phyloP scores from a whole-genome alignment of 2,329 filamentous ascomycete species.

The Rhytidhysteron rufulum region DNA sequence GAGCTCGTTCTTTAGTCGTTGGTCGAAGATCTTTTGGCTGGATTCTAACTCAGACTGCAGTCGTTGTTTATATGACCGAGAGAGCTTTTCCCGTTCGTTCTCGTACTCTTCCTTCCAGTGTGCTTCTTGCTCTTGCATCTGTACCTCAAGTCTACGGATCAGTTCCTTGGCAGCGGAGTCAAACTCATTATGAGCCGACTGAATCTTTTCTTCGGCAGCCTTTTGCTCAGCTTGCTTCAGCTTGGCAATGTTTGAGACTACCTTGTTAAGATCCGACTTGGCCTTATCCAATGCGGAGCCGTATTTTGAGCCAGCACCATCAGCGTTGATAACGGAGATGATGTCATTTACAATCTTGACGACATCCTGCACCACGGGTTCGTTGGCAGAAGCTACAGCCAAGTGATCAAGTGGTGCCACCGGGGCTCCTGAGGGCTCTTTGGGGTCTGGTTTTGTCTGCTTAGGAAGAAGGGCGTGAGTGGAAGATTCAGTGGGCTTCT shows the following conservation, averaged over 20 bases:
- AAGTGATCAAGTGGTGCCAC: slow-evolving; percentile 71
- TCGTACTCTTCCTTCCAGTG: slow-evolving; percentile 87
- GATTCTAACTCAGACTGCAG: slow-evolving; percentile 75
- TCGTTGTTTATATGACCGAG: slow-evolving; percentile 73
- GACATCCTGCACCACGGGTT: slow-evolving; percentile 87
- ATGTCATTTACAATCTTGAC: slow-evolving; percentile 96
- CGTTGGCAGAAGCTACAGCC: slow-evolving; percentile 68
- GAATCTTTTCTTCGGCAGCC: slow-evolving; percentile 71
- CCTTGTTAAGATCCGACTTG: slow-evolving; percentile 74
- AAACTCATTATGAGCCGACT: slow-evolving; percentile 69
- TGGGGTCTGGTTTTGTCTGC: slow-evolving; percentile 15
- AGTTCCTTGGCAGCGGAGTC: slow-evolving; percentile 83
- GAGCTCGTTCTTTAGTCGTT: slow-evolving; percentile 78
- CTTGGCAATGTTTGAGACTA: slow-evolving; percentile 72
- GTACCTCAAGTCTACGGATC: slow-evolving; percentile 79
- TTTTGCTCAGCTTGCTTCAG: slow-evolving; percentile 68
- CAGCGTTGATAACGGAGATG: slow-evolving; percentile 87
- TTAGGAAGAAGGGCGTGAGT: slow-evolving; percentile 18
- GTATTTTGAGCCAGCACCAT: slow-evolving; percentile 74
- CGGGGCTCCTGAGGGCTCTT: slow-evolving; percentile 11
- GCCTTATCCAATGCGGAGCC: slow-evolving; percentile 75
- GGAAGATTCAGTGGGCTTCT: slow-evolving; percentile 23
- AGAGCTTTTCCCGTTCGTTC: slow-evolving; percentile 76
- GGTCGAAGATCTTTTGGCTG: slow-evolving; percentile 74
- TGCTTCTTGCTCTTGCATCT: slow-evolving; percentile 75